phyloP scores from a whole-genome alignment of 2,329 filamentous ascomycete species.

The Talaromyces verruculosus region DNA sequence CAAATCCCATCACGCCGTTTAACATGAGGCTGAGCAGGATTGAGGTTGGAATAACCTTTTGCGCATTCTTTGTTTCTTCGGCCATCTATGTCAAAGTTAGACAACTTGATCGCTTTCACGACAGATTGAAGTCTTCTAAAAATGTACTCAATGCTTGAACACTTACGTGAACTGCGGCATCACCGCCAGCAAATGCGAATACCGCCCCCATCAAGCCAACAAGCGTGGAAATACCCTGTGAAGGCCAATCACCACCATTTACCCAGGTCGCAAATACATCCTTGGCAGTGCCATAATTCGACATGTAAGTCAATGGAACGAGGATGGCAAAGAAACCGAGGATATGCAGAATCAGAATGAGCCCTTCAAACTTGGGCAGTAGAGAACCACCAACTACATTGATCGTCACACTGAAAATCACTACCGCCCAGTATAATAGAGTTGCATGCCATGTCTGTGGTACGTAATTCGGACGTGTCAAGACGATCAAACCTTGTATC shows the following conservation, averaged over 20 bases:
- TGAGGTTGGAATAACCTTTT: conserved; percentile 36
- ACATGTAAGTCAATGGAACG: conserved; percentile 19
- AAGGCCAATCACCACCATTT: conserved; percentile 28
- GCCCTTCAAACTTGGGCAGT: conserved; percentile 18
- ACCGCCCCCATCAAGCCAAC: conserved; percentile 28
- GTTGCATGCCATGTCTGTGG: conserved; percentile 42
- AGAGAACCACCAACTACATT: conserved; percentile 39
- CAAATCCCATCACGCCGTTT: conserved; percentile 39
- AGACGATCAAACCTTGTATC: conserved; percentile 28
- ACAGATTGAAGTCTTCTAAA: neutral
- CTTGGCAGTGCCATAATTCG: conserved; percentile 20
- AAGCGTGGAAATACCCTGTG: conserved; percentile 29
- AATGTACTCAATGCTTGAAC: neutral
- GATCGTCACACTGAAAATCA: conserved; percentile 50
- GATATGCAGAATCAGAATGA: conserved; percentile 18
- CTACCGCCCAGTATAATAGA: conserved; percentile 51
- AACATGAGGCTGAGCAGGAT: conserved; percentile 38
- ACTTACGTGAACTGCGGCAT: conserved; percentile 30
- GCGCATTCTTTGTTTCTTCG: conserved; percentile 43
- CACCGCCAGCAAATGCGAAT: conserved; percentile 29
- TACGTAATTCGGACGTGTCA: conserved; percentile 30
- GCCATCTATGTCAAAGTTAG: conserved; percentile 31
- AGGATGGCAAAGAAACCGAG: conserved; percentile 19
- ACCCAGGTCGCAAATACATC: conserved; percentile 27
- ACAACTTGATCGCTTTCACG: conserved; percentile 17